phyloP scores from a whole-genome alignment of 1,284 basidiomycete genomes.

The Naganishia sp. region DNA sequence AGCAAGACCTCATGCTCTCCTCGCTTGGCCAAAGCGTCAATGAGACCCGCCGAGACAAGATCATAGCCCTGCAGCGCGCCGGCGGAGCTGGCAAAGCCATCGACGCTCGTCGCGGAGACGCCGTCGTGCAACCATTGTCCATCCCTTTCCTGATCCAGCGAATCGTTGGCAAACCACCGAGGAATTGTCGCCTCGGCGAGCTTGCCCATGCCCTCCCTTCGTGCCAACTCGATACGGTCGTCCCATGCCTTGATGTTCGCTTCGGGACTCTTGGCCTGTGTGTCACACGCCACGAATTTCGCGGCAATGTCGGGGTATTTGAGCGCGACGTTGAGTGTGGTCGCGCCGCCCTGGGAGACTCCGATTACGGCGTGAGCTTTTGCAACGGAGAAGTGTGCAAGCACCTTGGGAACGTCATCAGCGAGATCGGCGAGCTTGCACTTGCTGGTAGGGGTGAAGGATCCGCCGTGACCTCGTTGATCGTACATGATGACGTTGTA shows the following conservation, averaged over 20 bases:
- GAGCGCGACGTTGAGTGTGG: conserved; percentile 52
- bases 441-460: conserved; percentile 45
- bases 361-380: conserved; percentile 52
- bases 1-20: conserved; percentile 41
- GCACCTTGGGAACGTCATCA: conserved; percentile 51
- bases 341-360: conserved; percentile 56
- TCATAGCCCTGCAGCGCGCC: conserved; percentile 54
- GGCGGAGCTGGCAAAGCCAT: conserved; percentile 52
- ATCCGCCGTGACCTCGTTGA: conserved; percentile 55
- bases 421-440: conserved; percentile 52
- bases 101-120: conserved; percentile 47
- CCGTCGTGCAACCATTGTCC: conserved; percentile 41
- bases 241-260: conserved; percentile 55
- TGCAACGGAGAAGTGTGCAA: conserved; percentile 46
- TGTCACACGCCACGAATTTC: conserved; percentile 53
- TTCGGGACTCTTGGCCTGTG: conserved; percentile 52
- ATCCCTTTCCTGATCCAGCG: conserved; percentile 38
- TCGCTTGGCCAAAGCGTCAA: conserved; percentile 42
- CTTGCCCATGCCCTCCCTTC: conserved; percentile 41
- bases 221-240: conserved; percentile 52
- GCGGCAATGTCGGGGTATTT: conserved; percentile 45
- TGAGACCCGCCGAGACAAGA: conserved; percentile 45
- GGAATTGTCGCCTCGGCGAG: conserved; percentile 53
- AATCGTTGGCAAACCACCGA: conserved; percentile 51
- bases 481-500: conserved; percentile 55